Percentiles rank a stretch among this genome's conserved stretches.
Evolutionary conservation across 1,139 yeast genomes (phyloP).

Genomic region (Scheffersomyces quercinus): DNA sequence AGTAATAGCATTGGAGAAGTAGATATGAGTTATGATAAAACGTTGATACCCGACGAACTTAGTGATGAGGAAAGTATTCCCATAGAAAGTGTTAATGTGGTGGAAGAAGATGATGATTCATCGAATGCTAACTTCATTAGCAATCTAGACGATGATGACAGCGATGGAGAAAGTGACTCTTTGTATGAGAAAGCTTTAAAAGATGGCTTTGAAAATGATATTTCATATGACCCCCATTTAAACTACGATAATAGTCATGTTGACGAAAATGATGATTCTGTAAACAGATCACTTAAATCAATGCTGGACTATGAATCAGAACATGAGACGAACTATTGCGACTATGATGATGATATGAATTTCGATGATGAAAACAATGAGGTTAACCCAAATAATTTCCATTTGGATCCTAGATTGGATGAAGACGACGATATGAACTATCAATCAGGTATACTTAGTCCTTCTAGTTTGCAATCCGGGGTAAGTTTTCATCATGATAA

Average conservation of each 20-base stretch:
- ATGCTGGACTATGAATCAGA: too few relatives aligned
- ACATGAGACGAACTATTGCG: neutral
- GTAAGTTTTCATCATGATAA: constrained; percentile 2
- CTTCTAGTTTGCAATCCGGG: neutral
- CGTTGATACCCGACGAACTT: too few relatives aligned
- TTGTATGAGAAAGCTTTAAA: neutral
- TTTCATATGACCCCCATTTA: neutral
- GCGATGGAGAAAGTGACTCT: constrained; percentile 5
- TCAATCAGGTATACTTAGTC: neutral
- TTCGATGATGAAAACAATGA: neutral
- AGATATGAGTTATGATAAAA: too few relatives aligned
- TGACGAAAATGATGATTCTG: neutral
- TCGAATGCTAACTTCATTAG: neutral
- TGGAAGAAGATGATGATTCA: too few relatives aligned
- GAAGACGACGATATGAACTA: neutral
- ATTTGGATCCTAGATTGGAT: constrained; percentile 1
- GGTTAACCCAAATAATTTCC: neutral
- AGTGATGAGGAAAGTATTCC: too few relatives aligned
- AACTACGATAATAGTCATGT: constrained; percentile 1
- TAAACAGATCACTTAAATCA: too few relatives aligned
- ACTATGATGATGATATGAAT: neutral
- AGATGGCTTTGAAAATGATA: neutral
- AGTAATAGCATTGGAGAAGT: too few relatives aligned
- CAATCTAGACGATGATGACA: constrained; percentile 24
- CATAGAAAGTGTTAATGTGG: too few relatives aligned